These are phyloP conservation scores for Daldinia vernicosa DNA, from an alignment of 495 filamentous ascomycete genomes.

Conservation along the genomic window DNA sequence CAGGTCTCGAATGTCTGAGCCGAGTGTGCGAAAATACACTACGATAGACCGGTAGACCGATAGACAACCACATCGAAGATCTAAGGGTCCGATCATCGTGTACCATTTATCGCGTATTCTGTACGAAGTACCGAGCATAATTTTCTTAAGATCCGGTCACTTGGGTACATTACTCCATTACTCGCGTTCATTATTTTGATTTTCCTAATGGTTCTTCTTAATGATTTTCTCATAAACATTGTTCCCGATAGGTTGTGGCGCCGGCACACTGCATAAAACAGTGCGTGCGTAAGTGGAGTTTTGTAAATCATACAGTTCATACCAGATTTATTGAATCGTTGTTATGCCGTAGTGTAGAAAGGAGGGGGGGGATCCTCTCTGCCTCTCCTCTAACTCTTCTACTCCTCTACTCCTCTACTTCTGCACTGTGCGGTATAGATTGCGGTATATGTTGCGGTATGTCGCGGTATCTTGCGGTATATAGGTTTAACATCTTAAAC, in stretches of 20 bases:
- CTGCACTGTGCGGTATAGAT: constrained; percentile 28
- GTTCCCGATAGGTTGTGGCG: constrained; percentile 39
- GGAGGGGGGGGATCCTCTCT: neutral
- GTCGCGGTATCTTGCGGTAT: neutral
- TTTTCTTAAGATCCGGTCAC: constrained; percentile 16
- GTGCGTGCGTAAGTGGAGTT: constrained; percentile 40
- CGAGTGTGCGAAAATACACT: neutral
- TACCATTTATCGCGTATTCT: neutral
- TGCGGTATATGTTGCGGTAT: neutral
- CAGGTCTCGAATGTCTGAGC: neutral
- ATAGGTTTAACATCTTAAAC: neutral
- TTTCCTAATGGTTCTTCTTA: constrained; percentile 10
- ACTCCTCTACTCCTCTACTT: constrained; percentile 15
- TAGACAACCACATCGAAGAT: constrained; percentile 31
- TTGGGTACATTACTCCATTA: constrained; percentile 23
- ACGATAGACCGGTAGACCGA: constrained; percentile 1
- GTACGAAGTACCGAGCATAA: constrained; percentile 27
- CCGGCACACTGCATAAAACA: constrained; percentile 38
- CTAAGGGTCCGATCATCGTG: constrained; percentile 22
- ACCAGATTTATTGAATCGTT: constrained; percentile 29
- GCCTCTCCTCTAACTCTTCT: too few species aligned
- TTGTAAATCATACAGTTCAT: constrained; percentile 39
- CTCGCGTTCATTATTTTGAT: constrained; percentile 36
- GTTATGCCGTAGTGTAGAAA: constrained; percentile 21
- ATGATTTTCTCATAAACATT: constrained; percentile 41